Evolutionary conservation across 1,284 basidiomycete species (phyloP).

Genomic region (Ganoderma leucocontextum): DNA sequence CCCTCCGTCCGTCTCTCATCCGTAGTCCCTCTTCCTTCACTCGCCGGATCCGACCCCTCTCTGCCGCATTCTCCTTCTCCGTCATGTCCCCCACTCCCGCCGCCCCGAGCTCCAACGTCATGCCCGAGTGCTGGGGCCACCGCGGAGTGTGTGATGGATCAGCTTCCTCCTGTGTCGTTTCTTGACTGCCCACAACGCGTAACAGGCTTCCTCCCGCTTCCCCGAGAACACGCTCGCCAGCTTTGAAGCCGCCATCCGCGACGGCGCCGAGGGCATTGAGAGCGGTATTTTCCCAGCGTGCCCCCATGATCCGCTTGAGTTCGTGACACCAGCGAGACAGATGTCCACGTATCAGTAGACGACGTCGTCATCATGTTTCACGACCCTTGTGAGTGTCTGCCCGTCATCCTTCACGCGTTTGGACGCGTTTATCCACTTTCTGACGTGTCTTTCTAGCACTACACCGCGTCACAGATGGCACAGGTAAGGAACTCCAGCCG

Average conservation of each 20-base stretch:
- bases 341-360: constrained; percentile 96
- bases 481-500: constrained; percentile 51
- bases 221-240: constrained; percentile 94
- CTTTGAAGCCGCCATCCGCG: constrained; percentile 92
- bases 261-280: constrained; percentile 96
- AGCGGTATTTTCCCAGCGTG: constrained; percentile 70
- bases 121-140: constrained; percentile 90
- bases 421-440: constrained; percentile 7
- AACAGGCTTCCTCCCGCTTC: constrained; percentile 83
- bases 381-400: constrained; percentile 74
- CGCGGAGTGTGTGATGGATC: constrained; percentile 75
- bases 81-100: constrained; percentile 30
- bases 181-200: constrained; percentile 28
- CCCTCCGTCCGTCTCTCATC: constrained; percentile 20
- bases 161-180: constrained; percentile 19
- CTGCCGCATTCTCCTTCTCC: constrained; percentile 9
- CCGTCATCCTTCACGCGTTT: constrained; percentile 22
- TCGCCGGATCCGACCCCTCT: not conserved
- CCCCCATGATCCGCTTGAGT: constrained; percentile 39
- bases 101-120: constrained; percentile 26
- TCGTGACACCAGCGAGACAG: constrained; percentile 58
- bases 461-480: constrained; percentile 72
- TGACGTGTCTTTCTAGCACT: constrained; percentile 54
- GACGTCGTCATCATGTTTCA: constrained; percentile 95
- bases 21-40: constrained; percentile 12